Evolutionary conservation across 257 asterid genomes (phyloP).

Genomic region (Ehretia macrophylla): DNA sequence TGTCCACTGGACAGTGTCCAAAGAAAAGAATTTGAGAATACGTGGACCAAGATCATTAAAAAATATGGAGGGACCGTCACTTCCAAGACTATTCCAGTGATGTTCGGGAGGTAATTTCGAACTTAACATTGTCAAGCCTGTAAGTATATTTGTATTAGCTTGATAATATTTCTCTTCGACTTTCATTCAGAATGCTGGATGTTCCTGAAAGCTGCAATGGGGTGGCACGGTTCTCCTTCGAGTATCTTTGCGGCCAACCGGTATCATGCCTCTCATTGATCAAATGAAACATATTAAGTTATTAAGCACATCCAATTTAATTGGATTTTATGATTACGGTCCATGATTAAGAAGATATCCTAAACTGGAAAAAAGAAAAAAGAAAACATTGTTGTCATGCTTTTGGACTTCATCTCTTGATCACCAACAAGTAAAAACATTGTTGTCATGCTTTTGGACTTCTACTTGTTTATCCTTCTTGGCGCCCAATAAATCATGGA

Average conservation of each 20-base stretch:
- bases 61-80: slow-evolving; percentile 46
- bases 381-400: too few relatives aligned
- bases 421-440: too few relatives aligned
- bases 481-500: too few relatives aligned
- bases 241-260: slow-evolving; percentile 85
- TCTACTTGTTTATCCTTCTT: too few relatives aligned
- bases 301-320: not conserved
- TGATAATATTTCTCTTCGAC: slow-evolving; percentile 14
- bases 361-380: too few relatives aligned
- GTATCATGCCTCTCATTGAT: slow-evolving; percentile 33
- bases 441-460: too few relatives aligned
- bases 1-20: slow-evolving; percentile 69
- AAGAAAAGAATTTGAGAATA: slow-evolving; percentile 45
- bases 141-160: slow-evolving; percentile 11
- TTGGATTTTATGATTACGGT: not conserved
- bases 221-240: slow-evolving; percentile 75
- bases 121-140: not conserved
- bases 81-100: slow-evolving; percentile 73
- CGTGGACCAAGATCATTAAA: slow-evolving; percentile 50
- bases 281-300: not conserved
- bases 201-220: slow-evolving; percentile 82
- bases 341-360: too few relatives aligned
- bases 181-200: slow-evolving; percentile 61
- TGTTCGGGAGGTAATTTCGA: slow-evolving; percentile 80
- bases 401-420: too few relatives aligned